These are phyloP conservation scores for Thraustotheca clavata DNA, from an alignment of 352 stramenopile genomes.

Conservation along the genomic window DNA sequence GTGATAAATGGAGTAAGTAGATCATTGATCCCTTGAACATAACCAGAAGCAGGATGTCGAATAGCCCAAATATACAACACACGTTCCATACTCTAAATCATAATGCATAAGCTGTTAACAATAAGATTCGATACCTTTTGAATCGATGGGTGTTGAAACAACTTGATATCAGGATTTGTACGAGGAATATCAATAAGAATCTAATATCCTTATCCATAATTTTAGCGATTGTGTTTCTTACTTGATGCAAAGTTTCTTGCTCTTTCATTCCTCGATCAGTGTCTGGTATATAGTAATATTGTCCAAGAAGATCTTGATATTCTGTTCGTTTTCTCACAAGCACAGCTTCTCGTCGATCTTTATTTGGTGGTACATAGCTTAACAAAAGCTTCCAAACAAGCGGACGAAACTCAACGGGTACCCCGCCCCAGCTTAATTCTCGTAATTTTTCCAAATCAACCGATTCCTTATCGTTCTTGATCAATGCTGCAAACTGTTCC, in stretches of 20 bases:
- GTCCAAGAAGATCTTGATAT: conserved; percentile 91
- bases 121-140: conserved; percentile 49
- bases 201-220: conserved; percentile 25
- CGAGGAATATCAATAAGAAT: conserved; percentile 99
- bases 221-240: not conserved
- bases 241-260: conserved; percentile 89
- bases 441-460: conserved; percentile 87
- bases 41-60: conserved; percentile 95
- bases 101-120: conserved; percentile 21
- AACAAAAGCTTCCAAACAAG: conserved; percentile 96
- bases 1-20: conserved; percentile 96
- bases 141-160: conserved; percentile 95
- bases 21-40: conserved; percentile 99
- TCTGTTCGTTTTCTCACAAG: conserved; percentile 93
- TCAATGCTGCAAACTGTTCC: conserved; percentile 58
- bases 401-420: conserved; percentile 75
- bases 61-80: conserved; percentile 99
- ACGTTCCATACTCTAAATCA: conserved; percentile 84
- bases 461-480: conserved; percentile 51
- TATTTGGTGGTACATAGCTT: conserved; percentile 95
- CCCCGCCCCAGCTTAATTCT: conserved; percentile 87
- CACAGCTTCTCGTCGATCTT: conserved; percentile 82
- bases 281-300: conserved; percentile 97
- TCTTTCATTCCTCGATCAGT: conserved; percentile 91
- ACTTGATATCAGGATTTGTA: conserved; percentile 92